Evolutionary conservation across 352 stramenopile genomes (phyloP).

Genomic region (Globisporangium emineosum): DNA sequence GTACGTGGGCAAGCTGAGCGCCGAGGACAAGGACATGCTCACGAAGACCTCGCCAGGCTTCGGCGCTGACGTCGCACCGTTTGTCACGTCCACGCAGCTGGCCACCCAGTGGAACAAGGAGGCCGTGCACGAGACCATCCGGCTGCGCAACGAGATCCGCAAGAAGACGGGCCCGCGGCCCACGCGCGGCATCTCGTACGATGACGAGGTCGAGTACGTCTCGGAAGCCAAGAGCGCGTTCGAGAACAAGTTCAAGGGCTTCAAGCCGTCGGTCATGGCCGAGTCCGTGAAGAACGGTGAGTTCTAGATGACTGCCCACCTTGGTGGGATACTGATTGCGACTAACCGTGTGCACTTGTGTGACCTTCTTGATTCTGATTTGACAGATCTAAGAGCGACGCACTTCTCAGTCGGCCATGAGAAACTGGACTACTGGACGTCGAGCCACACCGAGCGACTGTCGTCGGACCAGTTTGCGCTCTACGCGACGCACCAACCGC

Average conservation of each 20-base stretch:
- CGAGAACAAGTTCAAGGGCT: conserved; percentile 65
- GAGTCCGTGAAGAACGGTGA: conserved; percentile 79
- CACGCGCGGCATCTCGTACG: conserved; percentile 65
- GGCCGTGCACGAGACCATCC: conserved; percentile 50
- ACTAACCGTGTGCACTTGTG: too few relatives aligned
- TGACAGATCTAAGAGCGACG: conserved; percentile 72
- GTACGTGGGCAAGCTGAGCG: conserved; percentile 52
- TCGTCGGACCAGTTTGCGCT: conserved; percentile 54
- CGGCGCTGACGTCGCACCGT: conserved; percentile 45
- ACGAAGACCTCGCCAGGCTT: conserved; percentile 57
- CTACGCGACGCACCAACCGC: conserved; percentile 40
- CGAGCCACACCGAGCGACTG: conserved; percentile 57
- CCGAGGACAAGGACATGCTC: conserved; percentile 52
- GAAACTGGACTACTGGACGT: conserved; percentile 64
- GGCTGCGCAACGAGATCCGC: conserved; percentile 62
- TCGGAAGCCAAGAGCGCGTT: conserved; percentile 71
- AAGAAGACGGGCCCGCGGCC: conserved; percentile 51
- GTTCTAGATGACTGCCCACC: too few relatives aligned
- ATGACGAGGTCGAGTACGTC: conserved; percentile 78
- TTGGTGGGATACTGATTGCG: too few relatives aligned
- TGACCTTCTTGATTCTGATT: too few relatives aligned
- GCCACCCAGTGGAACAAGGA: conserved; percentile 66
- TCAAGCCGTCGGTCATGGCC: conserved; percentile 74
- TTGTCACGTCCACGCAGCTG: conserved; percentile 61
- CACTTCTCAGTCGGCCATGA: conserved; percentile 71